Evolutionary conservation across 495 filamentous ascomycete species (phyloP), one percentile per base, ranked within the genome.

Genomic region (Talaromyces ruber): DNA sequence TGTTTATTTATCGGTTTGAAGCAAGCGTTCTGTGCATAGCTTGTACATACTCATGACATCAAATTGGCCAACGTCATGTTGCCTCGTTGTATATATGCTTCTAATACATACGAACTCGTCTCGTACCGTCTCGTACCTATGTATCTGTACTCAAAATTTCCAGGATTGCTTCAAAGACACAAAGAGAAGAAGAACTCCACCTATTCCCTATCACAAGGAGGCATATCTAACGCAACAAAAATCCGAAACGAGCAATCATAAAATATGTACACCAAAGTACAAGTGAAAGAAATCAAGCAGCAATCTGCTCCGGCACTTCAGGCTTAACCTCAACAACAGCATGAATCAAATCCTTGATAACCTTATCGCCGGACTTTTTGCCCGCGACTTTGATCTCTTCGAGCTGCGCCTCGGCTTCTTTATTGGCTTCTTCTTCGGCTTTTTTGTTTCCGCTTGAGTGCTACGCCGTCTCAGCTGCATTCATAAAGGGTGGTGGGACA

Each of bases 391-490:
- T 82, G 74, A 98, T 98, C 72, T 90, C 88, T 69, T 85, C 82
- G 62, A 97, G 82, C 76, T 93, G 87, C 62, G 74, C 81, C 50
- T 94, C 88, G 54, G 91, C 88, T 66, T 96, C 90, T 75, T 86
- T 85, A 70, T 85, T 84, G 61, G 93, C 91, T 66, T 93, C 91
- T 63, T 91, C 87, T 73, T 96, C 90, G 64, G 90, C 89, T 64
- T 87, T 83, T 75, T 93, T 89, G 81, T 93, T 93, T 71, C 90
- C 90, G 70, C 88, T 88, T 60, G 87, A 87, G 75, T 97, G 91
- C 90, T 93, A 51, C 62, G 1, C 16, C 24, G 24, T 8, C n/a
- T n/a, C n/a, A n/a, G n/a, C n/a, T n/a, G n/a, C n/a, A n/a, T n/a
- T n/a, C n/a, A 60, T 43, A 43, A 37, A 25, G 51, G 16, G 7